A percentile compares a stretch with the other conserved stretches of the same genome.
Conservation (phyloP, 352 stramenopile genomes). For the Phytophthora citricola region DNA sequence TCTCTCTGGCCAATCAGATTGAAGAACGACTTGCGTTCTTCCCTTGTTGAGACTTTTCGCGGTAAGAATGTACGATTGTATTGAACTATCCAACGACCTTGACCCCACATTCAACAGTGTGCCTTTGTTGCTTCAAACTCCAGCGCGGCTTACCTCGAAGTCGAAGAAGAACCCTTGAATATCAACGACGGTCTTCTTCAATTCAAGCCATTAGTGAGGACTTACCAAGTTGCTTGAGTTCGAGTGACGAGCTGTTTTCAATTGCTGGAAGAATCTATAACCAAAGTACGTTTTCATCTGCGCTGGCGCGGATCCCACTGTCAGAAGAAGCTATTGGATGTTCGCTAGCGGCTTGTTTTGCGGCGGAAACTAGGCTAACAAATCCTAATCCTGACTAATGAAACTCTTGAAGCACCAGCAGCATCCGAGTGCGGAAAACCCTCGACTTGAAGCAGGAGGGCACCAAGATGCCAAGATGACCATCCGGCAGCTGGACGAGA, state of each 20-base stretch:
- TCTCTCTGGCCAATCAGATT: background rate
- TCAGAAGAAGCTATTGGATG: conserved; percentile 1
- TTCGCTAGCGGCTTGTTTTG: conserved; percentile 5
- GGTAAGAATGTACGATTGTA: background rate
- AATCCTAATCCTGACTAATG: background rate
- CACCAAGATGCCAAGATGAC: conserved; percentile 20
- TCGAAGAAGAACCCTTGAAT: background rate
- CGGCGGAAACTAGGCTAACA: background rate
- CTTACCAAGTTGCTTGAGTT: too few relatives aligned
- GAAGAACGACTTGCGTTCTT: background rate
- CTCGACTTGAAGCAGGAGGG: conserved; percentile 3
- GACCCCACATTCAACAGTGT: background rate
- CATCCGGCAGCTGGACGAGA: conserved; percentile 25
- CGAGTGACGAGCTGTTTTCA: too few relatives aligned
- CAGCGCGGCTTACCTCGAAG: background rate
- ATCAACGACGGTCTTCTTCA: too few relatives aligned
- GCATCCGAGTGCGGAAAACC: background rate
- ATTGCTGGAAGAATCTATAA: background rate
- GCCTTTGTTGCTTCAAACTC: background rate
- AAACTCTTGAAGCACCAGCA: background rate
- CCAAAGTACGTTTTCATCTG: background rate
- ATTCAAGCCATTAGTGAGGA: too few relatives aligned
- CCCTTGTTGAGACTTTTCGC: background rate
- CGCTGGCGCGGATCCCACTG: background rate
- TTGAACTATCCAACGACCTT: background rate